Conservation (phyloP, 257 asterid species). For the Craterostigma plantagineum region DNA sequence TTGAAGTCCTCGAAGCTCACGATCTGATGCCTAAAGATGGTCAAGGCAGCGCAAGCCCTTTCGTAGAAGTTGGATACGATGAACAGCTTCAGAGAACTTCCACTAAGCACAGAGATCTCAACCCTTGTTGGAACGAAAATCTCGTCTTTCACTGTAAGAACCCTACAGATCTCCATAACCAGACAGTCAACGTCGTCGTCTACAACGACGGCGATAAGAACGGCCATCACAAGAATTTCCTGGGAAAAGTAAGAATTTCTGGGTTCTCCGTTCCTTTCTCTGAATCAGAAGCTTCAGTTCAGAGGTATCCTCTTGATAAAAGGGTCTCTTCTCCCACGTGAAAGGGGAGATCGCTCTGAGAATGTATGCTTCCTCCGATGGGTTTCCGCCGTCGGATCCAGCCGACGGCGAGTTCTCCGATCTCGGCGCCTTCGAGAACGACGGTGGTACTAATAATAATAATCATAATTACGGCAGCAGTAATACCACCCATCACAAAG, state of each 20-base stretch:
- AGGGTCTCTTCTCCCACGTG: conserved; percentile 64
- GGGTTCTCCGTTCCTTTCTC: conserved; percentile 44
- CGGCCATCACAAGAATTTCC: conserved; percentile 48
- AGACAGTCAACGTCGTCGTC: conserved; percentile 34
- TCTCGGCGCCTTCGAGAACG: conserved; percentile 5
- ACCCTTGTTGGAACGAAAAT: conserved; percentile 74
- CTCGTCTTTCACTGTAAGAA: conserved; percentile 37
- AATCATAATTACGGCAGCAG: conserved; percentile 1
- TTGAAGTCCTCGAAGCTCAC: conserved; percentile 62
- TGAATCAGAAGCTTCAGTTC: conserved; percentile 38
- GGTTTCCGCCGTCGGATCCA: not conserved
- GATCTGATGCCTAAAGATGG: conserved; percentile 93
- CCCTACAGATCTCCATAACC: conserved; percentile 22
- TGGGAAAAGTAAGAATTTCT: conserved; percentile 58
- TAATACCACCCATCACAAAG: not conserved
- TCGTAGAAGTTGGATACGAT: conserved; percentile 58
- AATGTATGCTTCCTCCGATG: conserved; percentile 23
- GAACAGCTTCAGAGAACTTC: conserved; percentile 43
- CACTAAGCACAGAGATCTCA: conserved; percentile 49
- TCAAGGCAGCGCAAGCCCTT: conserved; percentile 70
- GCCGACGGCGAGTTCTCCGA: conserved; percentile 1
- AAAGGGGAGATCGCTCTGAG: conserved; percentile 60
- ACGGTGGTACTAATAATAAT: conserved; percentile 5
- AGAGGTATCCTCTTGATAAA: conserved; percentile 80
- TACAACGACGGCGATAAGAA: conserved; percentile 35